Conservation (phyloP, 495 filamentous ascomycete genomes). For the Geoglossum glabrum region DNA sequence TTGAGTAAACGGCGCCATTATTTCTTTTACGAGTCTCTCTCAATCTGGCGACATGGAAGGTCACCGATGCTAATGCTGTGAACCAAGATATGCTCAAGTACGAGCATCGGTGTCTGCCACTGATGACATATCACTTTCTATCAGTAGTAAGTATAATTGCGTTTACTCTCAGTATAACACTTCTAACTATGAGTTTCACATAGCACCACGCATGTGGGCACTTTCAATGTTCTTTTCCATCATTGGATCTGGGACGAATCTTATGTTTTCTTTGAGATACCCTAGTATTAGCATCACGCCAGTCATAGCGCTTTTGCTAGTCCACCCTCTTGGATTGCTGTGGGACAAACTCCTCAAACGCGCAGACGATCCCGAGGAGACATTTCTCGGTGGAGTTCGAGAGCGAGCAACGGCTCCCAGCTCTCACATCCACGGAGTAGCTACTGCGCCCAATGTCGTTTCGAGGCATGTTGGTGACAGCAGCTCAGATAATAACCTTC, state of each 20-base stretch:
- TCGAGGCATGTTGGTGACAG: not conserved
- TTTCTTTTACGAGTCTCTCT: too few relatives aligned
- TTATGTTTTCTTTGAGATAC: slow-evolving; percentile 70
- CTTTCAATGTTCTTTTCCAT: slow-evolving; percentile 60
- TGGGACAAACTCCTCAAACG: slow-evolving; percentile 56
- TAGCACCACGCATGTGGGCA: slow-evolving; percentile 62
- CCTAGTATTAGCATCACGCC: slow-evolving; percentile 73
- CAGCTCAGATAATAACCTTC: not conserved
- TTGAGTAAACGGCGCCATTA: too few relatives aligned
- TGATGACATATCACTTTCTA: slow-evolving; percentile 52
- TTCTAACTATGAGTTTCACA: not conserved
- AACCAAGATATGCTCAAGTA: slow-evolving; percentile 37
- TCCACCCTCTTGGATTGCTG: slow-evolving; percentile 56
- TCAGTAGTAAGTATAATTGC: slow-evolving; percentile 31
- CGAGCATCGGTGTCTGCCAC: slow-evolving; percentile 55
- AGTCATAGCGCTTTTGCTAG: slow-evolving; percentile 62
- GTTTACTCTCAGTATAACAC: not conserved
- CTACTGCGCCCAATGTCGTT: slow-evolving; percentile 6
- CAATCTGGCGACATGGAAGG: not conserved
- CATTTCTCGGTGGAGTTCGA: slow-evolving; percentile 31
- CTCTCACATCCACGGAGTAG: slow-evolving; percentile 9
- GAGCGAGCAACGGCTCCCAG: not conserved
- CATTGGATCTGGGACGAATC: slow-evolving; percentile 60
- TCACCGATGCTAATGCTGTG: not conserved
- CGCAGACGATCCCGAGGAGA: slow-evolving; percentile 36